These are phyloP conservation scores for Kwoniella sp. DNA, from an alignment of 768 basidiomycete species.

Conservation along the genomic window DNA sequence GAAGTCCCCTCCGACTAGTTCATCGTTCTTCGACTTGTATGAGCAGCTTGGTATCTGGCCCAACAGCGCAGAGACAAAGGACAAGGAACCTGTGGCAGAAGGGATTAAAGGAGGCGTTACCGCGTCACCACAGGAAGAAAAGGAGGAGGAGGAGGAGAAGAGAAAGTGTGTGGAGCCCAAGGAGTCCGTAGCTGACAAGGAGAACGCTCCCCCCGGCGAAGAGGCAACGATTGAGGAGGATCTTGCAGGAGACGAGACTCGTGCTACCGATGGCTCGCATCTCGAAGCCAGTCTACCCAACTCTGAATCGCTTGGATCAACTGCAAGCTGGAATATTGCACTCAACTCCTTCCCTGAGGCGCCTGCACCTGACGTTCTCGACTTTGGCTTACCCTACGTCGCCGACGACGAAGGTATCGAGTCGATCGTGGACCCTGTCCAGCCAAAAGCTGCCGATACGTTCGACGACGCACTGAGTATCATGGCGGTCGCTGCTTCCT, in stretches of 20 bases:
- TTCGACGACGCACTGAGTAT: conserved; percentile 21
- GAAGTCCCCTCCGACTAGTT: conserved; percentile 49
- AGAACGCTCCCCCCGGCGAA: background rate
- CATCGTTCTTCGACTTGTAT: conserved; percentile 53
- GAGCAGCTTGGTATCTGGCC: conserved; percentile 54
- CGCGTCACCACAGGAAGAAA: background rate
- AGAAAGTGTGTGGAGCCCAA: background rate
- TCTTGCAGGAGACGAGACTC: background rate
- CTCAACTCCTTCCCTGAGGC: conserved; percentile 43
- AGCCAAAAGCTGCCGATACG: background rate
- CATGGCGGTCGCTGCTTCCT: conserved; percentile 27
- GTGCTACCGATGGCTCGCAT: background rate
- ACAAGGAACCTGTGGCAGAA: conserved; percentile 5
- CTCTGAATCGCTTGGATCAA: conserved; percentile 25
- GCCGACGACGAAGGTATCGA: conserved; percentile 16
- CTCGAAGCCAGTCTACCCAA: conserved; percentile 1
- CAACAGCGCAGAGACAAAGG: conserved; percentile 28
- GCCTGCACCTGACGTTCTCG: conserved; percentile 13
- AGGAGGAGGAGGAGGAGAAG: background rate
- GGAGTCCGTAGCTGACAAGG: conserved; percentile 4
- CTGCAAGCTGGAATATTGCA: conserved; percentile 42
- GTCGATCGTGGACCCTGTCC: background rate
- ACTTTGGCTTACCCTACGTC: conserved; percentile 28
- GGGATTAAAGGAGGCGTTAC: background rate
- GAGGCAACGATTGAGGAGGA: conserved; percentile 4